Evolutionary conservation across 192 early-diverging fungal species (phyloP).

Genomic region (Allomyces arbusculus): DNA sequence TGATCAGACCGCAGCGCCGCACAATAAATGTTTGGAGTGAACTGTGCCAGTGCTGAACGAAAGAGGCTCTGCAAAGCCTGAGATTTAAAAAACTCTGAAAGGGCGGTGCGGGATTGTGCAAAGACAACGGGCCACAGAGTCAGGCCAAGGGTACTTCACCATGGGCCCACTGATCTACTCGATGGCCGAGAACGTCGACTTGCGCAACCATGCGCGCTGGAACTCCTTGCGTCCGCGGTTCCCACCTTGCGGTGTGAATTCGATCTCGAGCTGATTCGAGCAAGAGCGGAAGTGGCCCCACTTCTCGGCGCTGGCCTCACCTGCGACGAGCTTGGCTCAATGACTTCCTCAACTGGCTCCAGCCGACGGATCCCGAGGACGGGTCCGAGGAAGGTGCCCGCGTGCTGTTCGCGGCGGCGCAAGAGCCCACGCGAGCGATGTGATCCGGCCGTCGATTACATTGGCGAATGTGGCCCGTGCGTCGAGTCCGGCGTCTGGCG

Average conservation of each 20-base stretch:
- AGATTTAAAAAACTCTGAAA: too few relatives aligned
- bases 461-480: not conserved
- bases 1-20: too few relatives aligned
- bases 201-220: constrained; percentile 21
- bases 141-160: constrained; percentile 21
- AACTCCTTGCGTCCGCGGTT: constrained; percentile 34
- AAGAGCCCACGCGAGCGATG: not conserved
- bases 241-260: constrained; percentile 21
- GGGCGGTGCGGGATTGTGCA: too few relatives aligned
- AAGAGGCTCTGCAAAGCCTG: too few relatives aligned
- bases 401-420: too few relatives aligned
- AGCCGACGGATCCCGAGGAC: not conserved
- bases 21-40: too few relatives aligned
- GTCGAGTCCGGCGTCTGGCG: not conserved
- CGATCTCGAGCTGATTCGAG: constrained; percentile 36
- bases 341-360: constrained; percentile 39
- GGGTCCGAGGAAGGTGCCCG: too few relatives aligned
- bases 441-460: not conserved
- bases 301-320: constrained; percentile 37
- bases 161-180: constrained; percentile 46
- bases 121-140: too few relatives aligned
- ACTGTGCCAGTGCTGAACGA: too few relatives aligned
- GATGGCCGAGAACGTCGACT: constrained; percentile 25
- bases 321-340: constrained; percentile 38
- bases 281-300: constrained; percentile 38